Conservation (phyloP, 2,329 filamentous ascomycete genomes). For the Aspergillus ustus region DNA sequence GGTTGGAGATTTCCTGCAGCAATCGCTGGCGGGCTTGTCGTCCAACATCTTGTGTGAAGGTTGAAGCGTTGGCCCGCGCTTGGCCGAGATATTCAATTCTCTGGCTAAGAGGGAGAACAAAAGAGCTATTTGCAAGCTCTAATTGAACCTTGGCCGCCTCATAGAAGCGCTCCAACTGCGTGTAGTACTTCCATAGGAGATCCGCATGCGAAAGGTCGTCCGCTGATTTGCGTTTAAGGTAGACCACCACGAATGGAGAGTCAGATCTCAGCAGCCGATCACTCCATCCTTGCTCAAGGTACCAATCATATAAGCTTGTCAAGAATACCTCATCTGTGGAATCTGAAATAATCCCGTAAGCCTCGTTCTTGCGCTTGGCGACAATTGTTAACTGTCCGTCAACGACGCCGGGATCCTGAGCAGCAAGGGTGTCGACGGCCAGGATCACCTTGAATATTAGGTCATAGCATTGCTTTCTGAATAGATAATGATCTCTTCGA, state of each 20-base stretch:
- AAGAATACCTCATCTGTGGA: slow-evolving; percentile 94
- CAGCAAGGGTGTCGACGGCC: slow-evolving; percentile 74
- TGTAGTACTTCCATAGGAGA: slow-evolving; percentile 90
- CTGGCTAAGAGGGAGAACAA: slow-evolving; percentile 77
- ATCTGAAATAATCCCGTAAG: slow-evolving; percentile 85
- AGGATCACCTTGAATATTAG: slow-evolving; percentile 83
- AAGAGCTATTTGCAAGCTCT: slow-evolving; percentile 80
- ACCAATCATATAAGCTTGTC: slow-evolving; percentile 97
- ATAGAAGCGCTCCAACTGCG: slow-evolving; percentile 80
- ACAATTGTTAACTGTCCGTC: slow-evolving; percentile 79
- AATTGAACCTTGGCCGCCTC: slow-evolving; percentile 87
- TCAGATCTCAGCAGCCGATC: slow-evolving; percentile 84
- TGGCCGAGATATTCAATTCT: slow-evolving; percentile 88
- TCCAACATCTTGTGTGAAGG: slow-evolving; percentile 74
- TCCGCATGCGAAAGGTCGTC: slow-evolving; percentile 80
- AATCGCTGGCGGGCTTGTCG: slow-evolving; percentile 83
- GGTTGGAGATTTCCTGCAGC: slow-evolving; percentile 79
- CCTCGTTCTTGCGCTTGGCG: slow-evolving; percentile 80
- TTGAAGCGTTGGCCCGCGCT: slow-evolving; percentile 90
- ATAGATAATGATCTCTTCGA: slow-evolving; percentile 68
- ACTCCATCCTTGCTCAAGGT: slow-evolving; percentile 80
- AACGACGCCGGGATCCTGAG: slow-evolving; percentile 69
- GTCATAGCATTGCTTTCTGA: slow-evolving; percentile 79
- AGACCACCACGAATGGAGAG: slow-evolving; percentile 83
- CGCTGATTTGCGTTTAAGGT: slow-evolving; percentile 75